Base-by-base conservation (phyloP, 2,329 filamentous ascomycete species). In the Penicillium sp. region DNA sequence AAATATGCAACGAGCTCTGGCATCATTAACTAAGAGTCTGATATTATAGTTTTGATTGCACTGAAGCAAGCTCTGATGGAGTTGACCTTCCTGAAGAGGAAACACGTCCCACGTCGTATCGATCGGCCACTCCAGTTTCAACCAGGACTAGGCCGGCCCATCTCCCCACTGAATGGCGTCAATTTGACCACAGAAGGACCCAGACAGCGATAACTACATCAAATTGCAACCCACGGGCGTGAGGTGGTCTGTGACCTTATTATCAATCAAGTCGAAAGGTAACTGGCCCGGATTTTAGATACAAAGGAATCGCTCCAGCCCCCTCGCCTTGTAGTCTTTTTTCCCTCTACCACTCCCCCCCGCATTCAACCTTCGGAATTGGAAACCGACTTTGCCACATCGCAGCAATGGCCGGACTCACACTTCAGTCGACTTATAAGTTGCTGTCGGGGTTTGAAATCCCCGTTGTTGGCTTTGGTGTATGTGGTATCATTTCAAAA, bases 401-500 rank as follows among this genome's bases (percentile, higher is more conserved):
- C 52, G n/a, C 42, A 60, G 63, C 43, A 34, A 74, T 73, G 72
- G 61, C 70, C 20, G 59, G 63, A 10, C 52, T 69, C 8, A 70
- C 69, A 2, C 62, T 76, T 35, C 69, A 75, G 57, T 71, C 75
- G 20, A 77, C 74, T 8, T 73, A 75, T 54, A 78, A 73, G 60
- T 66, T 78, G 66, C 69, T 72, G 60, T 76, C 76, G 55, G 76
- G 76, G 48, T 74, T 75, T 58, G 69, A 75, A 56, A 78, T 78
- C 51, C 76, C 76, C 1, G 67, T 74, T 2, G 66, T 78, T 37
- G 76, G 78, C 8, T 79, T 76, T 63, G 78, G 78, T 22, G 78
- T 80, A 68, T 64, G 75, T 17, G 35, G 35, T 25, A 20, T 31
- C 5, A 10, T 31, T 8, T 31, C 17, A n/a, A 5, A 25, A 15